Conservation (phyloP, 306 rosid genomes). For the Fragaria vesca region DNA sequence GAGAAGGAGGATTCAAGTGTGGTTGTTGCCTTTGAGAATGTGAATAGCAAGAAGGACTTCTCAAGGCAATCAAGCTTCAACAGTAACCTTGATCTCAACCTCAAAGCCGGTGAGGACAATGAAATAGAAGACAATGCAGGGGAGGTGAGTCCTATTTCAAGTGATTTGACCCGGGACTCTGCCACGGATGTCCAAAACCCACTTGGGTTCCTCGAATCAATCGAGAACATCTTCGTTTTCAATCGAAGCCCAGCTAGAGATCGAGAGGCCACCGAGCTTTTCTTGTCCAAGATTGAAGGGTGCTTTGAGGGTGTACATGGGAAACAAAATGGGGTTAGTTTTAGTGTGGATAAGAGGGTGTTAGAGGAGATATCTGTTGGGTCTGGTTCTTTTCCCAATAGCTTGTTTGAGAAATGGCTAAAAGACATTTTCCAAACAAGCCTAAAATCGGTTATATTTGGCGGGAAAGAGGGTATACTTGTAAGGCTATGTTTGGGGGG, state of each 20-base stretch:
- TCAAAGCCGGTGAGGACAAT: conserved; percentile 50
- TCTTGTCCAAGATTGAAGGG: conserved; percentile 49
- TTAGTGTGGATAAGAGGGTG: conserved; percentile 74
- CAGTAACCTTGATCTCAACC: conserved; percentile 70
- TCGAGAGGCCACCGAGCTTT: conserved; percentile 47
- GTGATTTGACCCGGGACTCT: conserved; percentile 66
- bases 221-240: conserved; percentile 51
- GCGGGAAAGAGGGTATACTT: conserved; percentile 66
- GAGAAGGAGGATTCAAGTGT: conserved; percentile 32
- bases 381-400: conserved; percentile 68
- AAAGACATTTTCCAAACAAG: conserved; percentile 73
- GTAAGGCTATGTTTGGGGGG: conserved; percentile 80
- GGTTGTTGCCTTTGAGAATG: conserved; percentile 28
- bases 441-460: conserved; percentile 50
- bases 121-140: conserved; percentile 39
- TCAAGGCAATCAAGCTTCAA: conserved; percentile 74
- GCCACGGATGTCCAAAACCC: conserved; percentile 32
- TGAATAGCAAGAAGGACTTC: conserved; percentile 35
- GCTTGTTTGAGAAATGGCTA: conserved; percentile 89
- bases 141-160: conserved; percentile 49
- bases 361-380: conserved; percentile 57
- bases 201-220: conserved; percentile 45
- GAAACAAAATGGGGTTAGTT: conserved; percentile 36
- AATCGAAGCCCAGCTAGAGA: conserved; percentile 48
- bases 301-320: conserved; percentile 57